Evolutionary conservation across 306 rosid genomes (phyloP).

Genomic region (Pachyrhizus erosus): DNA sequence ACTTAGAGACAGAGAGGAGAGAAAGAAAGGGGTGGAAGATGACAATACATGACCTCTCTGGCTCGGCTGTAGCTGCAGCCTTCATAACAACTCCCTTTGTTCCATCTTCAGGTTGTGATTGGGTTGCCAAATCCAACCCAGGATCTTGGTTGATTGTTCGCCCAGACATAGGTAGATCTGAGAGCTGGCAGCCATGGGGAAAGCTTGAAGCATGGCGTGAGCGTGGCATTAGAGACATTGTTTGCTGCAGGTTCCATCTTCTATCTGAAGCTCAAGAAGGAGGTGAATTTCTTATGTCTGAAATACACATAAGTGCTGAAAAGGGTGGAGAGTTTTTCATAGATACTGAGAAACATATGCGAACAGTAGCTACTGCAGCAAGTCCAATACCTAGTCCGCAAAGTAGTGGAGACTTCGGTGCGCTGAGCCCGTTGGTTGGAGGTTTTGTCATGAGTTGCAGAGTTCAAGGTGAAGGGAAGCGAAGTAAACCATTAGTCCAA

Average conservation of each 20-base stretch:
- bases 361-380: slow-evolving; percentile 42
- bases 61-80: slow-evolving; percentile 99
- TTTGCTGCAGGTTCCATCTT: slow-evolving; percentile 83
- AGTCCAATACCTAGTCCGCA: slow-evolving; percentile 89
- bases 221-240: slow-evolving; percentile 75
- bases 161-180: slow-evolving; percentile 72
- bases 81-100: slow-evolving; percentile 98
- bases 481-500: slow-evolving; percentile 78
- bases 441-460: slow-evolving; percentile 95
- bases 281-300: slow-evolving; percentile 79
- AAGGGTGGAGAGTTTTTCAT: slow-evolving; percentile 92
- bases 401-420: slow-evolving; percentile 91
- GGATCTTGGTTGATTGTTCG: slow-evolving; percentile 97
- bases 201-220: slow-evolving; percentile 98
- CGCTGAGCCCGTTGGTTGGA: slow-evolving; percentile 66
- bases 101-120: slow-evolving; percentile 95
- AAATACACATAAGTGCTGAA: slow-evolving; percentile 80
- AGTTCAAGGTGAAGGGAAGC: slow-evolving; percentile 92
- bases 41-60: slow-evolving; percentile 97
- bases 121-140: slow-evolving; percentile 93
- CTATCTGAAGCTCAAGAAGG: slow-evolving; percentile 79
- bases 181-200: slow-evolving; percentile 99
- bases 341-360: slow-evolving; percentile 79
- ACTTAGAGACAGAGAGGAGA: slow-evolving; percentile 65
- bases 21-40: slow-evolving; percentile 99